A percentile compares a stretch with the other conserved stretches of the same genome.
Evolutionary conservation across 352 stramenopile genomes (phyloP).

Genomic region (Phytophthora fragariae): DNA sequence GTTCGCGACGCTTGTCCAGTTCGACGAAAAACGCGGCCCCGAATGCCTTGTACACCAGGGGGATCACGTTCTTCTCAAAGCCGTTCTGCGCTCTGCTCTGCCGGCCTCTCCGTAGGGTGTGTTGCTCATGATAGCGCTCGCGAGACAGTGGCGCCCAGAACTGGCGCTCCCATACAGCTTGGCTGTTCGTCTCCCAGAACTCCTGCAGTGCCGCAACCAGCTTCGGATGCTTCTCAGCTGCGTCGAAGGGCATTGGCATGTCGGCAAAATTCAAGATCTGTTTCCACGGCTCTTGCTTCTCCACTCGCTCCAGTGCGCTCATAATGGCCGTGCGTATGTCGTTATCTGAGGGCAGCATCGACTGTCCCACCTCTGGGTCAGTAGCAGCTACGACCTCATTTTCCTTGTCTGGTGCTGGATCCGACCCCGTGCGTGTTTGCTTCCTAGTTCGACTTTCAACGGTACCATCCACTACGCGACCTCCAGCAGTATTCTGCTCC

Average conservation of each 20-base stretch:
- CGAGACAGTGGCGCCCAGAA: constrained; percentile 35
- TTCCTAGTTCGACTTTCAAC: background rate
- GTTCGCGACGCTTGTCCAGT: constrained; percentile 20
- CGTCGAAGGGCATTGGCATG: constrained; percentile 19
- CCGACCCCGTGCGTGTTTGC: constrained; percentile 11
- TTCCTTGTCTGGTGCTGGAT: background rate
- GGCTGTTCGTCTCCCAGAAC: constrained; percentile 30
- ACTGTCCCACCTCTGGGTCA: background rate
- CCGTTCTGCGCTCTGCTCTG: constrained; percentile 22
- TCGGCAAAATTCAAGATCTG: constrained; percentile 11
- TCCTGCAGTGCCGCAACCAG: constrained; percentile 14
- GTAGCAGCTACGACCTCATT: constrained; percentile 15
- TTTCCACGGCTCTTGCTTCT: constrained; percentile 23
- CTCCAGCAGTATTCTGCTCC: background rate
- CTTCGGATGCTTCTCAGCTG: constrained; percentile 1
- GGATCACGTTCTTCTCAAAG: constrained; percentile 30
- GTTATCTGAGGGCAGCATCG: background rate
- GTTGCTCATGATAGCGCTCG: background rate
- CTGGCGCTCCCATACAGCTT: constrained; percentile 39
- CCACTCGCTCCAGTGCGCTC: constrained; percentile 6
- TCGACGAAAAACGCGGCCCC: constrained; percentile 31
- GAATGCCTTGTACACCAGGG: constrained; percentile 16
- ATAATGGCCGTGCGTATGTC: constrained; percentile 12
- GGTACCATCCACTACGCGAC: background rate
- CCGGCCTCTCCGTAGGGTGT: constrained; percentile 20